These are phyloP conservation scores for Dactylellina cionopaga DNA, from an alignment of 2,329 filamentous ascomycete genomes.

Conservation along the genomic window DNA sequence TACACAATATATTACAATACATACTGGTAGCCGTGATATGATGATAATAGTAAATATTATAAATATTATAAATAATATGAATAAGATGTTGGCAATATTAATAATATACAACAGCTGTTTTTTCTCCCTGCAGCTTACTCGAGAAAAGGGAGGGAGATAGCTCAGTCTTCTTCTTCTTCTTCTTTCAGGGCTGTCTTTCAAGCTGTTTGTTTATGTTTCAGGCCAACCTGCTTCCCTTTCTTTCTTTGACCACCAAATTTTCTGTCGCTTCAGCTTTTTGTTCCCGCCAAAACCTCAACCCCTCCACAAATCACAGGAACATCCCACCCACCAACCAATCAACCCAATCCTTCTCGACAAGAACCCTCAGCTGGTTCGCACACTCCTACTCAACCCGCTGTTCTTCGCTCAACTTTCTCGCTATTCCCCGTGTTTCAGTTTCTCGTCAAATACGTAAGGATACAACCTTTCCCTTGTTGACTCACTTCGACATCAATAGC, in stretches of 20 bases:
- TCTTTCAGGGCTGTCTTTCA: too few species aligned
- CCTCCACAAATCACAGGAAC: background rate
- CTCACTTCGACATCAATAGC: constrained; percentile 3
- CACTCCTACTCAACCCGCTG: background rate
- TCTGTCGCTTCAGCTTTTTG: constrained; percentile 18
- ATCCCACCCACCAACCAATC: background rate
- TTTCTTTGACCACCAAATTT: constrained; percentile 50
- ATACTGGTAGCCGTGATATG: too few species aligned
- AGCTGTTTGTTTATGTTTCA: constrained; percentile 35
- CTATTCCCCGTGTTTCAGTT: background rate
- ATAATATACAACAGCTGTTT: background rate
- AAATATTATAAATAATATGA: too few species aligned
- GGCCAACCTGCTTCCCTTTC: background rate
- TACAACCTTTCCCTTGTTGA: background rate
- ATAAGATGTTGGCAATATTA: background rate
- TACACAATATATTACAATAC: background rate
- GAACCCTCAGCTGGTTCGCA: too few species aligned
- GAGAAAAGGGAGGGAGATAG: too few species aligned
- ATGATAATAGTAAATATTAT: too few species aligned
- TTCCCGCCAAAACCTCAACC: constrained; percentile 11
- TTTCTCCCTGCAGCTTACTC: too few species aligned
- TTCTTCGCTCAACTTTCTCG: background rate
- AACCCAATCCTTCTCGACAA: constrained; percentile 1
- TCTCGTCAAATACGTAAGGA: background rate
- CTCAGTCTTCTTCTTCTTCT: too few species aligned